phyloP scores from a whole-genome alignment of 805 yeast genomes.

The Komagataella kurtzmanii region DNA sequence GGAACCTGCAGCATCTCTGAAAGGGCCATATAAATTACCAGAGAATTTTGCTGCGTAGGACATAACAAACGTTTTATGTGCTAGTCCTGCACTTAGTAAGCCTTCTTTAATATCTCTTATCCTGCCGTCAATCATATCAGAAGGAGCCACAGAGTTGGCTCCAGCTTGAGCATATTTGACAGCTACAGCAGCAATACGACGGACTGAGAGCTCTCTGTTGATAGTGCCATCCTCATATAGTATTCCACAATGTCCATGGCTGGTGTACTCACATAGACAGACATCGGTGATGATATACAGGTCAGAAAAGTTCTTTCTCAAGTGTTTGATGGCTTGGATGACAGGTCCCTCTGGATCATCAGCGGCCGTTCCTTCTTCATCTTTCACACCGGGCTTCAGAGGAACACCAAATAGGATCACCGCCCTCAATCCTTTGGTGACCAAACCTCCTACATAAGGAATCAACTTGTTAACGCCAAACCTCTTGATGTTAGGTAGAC shows the following conservation, averaged over 20 bases:
- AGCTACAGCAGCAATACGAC: conserved; percentile 87
- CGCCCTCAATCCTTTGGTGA: conserved; percentile 69
- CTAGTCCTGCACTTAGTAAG: conserved; percentile 64
- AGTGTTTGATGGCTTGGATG: conserved; percentile 57
- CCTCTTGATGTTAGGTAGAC: conserved; percentile 81
- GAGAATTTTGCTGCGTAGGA: conserved; percentile 91
- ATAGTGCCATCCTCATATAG: conserved; percentile 78
- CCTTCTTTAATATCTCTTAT: conserved; percentile 79
- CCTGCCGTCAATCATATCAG: conserved; percentile 97
- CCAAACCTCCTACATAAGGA: conserved; percentile 56
- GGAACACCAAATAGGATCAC: conserved; percentile 93
- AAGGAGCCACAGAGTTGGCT: conserved; percentile 90
- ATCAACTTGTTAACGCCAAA: conserved; percentile 71
- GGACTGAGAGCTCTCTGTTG: conserved; percentile 59
- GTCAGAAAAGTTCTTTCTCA: conserved; percentile 59
- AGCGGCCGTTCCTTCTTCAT: conserved; percentile 74
- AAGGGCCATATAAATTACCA: conserved; percentile 90
- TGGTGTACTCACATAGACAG: conserved; percentile 91
- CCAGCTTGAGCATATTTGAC: conserved; percentile 94
- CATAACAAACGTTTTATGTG: conserved; percentile 82
- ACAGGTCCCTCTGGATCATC: conserved; percentile 97
- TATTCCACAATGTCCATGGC: conserved; percentile 97
- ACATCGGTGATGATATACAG: conserved; percentile 88
- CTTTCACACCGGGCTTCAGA: conserved; percentile 61
- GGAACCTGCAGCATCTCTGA: conserved; percentile 94